Evolutionary conservation across 495 filamentous ascomycete genomes (phyloP).

Genomic region (Talaromyces adpressus): DNA sequence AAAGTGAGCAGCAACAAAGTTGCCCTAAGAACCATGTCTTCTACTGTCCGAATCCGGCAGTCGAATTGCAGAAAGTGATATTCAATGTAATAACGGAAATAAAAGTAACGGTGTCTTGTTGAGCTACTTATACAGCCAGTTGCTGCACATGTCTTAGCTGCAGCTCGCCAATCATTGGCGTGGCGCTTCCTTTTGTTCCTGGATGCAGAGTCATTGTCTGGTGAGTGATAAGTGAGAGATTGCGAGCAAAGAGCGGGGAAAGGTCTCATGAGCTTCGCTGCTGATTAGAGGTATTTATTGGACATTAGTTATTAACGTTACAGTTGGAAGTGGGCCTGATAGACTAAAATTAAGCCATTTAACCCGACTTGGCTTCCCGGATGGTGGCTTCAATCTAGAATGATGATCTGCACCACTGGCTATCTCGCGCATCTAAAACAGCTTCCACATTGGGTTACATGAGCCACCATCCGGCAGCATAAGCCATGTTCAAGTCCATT

Average conservation of each 20-base stretch:
- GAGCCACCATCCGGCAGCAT: background rate
- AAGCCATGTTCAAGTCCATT: background rate
- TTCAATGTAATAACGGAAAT: background rate
- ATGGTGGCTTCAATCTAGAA: background rate
- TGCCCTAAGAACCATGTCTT: background rate
- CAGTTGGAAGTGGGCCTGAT: background rate
- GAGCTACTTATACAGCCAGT: background rate
- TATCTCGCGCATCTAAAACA: background rate
- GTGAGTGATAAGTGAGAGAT: background rate
- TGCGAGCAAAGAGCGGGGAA: background rate
- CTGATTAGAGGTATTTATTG: background rate
- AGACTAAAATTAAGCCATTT: background rate
- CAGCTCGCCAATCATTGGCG: background rate
- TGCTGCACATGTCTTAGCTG: background rate
- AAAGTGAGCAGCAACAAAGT: slow-evolving; percentile 6
- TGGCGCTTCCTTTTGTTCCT: background rate
- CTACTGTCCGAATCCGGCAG: background rate
- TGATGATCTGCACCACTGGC: background rate
- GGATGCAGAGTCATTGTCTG: background rate
- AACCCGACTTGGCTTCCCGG: background rate
- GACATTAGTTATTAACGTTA: background rate
- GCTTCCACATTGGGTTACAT: background rate
- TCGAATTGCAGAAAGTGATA: background rate
- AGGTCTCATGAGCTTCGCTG: background rate
- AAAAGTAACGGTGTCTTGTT: background rate